These are phyloP conservation scores for Echeveria elegans DNA, from an alignment of 164 flowering plant species.

Conservation along the genomic window DNA sequence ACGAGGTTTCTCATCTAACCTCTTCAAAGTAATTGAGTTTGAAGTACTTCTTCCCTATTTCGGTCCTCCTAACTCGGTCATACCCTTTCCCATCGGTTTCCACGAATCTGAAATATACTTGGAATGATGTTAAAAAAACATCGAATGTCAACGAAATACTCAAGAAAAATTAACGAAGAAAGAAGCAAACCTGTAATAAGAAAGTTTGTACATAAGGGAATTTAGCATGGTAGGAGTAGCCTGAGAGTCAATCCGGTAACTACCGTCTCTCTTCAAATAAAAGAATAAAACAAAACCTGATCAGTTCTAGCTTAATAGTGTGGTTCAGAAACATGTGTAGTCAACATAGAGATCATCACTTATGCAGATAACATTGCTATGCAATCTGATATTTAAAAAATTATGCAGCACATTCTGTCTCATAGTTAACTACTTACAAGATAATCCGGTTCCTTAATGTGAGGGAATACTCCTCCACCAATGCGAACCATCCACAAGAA, in stretches of 20 bases:
- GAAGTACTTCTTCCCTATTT: constrained; percentile 92
- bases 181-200: constrained; percentile 74
- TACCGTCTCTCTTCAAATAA: constrained; percentile 78
- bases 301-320: not conserved
- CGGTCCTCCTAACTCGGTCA: constrained; percentile 89
- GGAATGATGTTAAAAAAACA: not conserved
- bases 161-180: constrained; percentile 18
- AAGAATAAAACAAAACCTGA: constrained; percentile 7
- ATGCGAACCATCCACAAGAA: constrained; percentile 99
- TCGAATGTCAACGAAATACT: not conserved
- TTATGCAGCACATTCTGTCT: not conserved
- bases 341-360: not conserved
- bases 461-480: constrained; percentile 98
- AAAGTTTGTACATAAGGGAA: constrained; percentile 94
- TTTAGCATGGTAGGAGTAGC: constrained; percentile 98
- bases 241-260: constrained; percentile 86
- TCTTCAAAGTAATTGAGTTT: constrained; percentile 95
- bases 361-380: not conserved
- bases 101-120: constrained; percentile 52
- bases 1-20: constrained; percentile 33
- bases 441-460: constrained; percentile 97
- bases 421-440: constrained; percentile 38
- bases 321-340: not conserved
- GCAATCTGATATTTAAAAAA: not conserved
- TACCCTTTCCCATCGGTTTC: constrained; percentile 92